Conservation (phyloP, 2,329 filamentous ascomycete genomes). For the Venturia aucupariae region DNA sequence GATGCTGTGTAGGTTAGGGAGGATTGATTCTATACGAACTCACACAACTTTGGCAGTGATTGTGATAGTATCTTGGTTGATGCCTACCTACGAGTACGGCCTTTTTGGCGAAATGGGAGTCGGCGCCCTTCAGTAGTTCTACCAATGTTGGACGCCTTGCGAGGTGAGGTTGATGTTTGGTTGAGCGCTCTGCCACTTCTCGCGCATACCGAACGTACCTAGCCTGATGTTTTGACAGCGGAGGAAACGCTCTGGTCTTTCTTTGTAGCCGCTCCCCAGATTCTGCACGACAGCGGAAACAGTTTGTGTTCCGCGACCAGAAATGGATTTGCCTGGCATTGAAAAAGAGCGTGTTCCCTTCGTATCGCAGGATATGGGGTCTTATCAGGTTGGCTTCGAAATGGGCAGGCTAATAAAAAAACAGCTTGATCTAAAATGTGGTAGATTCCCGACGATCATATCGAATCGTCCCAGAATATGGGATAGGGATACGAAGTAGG, state of each 20-base stretch:
- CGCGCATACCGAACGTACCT: too few species aligned
- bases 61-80: background rate
- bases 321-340: background rate
- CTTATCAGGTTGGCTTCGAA: background rate
- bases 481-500: background rate
- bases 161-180: background rate
- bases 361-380: background rate
- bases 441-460: background rate
- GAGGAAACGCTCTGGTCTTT: background rate
- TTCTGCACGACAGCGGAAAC: background rate
- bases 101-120: background rate
- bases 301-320: background rate
- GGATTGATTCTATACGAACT: too few species aligned
- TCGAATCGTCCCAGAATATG: background rate
- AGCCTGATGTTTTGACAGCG: too few species aligned
- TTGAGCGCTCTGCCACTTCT: background rate
- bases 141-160: background rate
- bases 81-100: too few species aligned
- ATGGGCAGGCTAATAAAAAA: background rate
- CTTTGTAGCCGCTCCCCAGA: background rate
- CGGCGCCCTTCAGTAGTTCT: background rate
- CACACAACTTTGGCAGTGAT: background rate
- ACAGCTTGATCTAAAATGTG: background rate
- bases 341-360: background rate
- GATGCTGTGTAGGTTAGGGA: too few species aligned